phyloP scores from a whole-genome alignment of 192 early-diverging fungal species.

The Podila minutissima region DNA sequence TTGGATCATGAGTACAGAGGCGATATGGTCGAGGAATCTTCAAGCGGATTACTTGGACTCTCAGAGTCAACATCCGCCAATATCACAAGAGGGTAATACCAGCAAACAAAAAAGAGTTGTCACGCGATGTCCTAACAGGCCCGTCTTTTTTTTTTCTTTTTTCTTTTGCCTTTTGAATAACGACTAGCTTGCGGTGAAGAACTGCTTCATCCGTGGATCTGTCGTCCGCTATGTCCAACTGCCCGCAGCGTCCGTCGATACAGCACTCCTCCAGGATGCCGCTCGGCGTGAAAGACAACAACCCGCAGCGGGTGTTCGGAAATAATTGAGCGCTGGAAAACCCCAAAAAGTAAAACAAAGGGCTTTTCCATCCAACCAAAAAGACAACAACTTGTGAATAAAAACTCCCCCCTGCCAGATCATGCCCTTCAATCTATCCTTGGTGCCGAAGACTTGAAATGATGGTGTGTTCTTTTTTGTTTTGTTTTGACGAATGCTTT shows the following conservation, averaged over 20 bases:
- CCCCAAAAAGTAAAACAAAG: too few relatives aligned
- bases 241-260: slow-evolving; percentile 90
- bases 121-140: not conserved
- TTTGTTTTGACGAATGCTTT: not conserved
- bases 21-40: too few relatives aligned
- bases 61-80: too few relatives aligned
- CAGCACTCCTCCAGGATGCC: slow-evolving; percentile 96
- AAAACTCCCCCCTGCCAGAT: too few relatives aligned
- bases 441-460: not conserved
- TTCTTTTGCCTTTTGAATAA: not conserved
- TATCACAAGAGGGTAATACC: too few relatives aligned
- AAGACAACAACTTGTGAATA: not conserved
- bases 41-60: too few relatives aligned
- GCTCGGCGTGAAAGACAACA: slow-evolving; percentile 90
- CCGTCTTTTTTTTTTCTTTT: not conserved
- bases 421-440: too few relatives aligned
- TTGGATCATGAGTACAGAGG: too few relatives aligned
- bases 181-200: slow-evolving; percentile 91
- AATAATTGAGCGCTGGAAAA: not conserved
- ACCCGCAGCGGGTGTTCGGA: slow-evolving; percentile 53
- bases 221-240: slow-evolving; percentile 97
- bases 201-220: slow-evolving; percentile 99
- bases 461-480: not conserved
- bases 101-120: not conserved
- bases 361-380: not conserved